Conservation (phyloP, 2,329 filamentous ascomycete species). For the Penicillium sp. region DNA sequence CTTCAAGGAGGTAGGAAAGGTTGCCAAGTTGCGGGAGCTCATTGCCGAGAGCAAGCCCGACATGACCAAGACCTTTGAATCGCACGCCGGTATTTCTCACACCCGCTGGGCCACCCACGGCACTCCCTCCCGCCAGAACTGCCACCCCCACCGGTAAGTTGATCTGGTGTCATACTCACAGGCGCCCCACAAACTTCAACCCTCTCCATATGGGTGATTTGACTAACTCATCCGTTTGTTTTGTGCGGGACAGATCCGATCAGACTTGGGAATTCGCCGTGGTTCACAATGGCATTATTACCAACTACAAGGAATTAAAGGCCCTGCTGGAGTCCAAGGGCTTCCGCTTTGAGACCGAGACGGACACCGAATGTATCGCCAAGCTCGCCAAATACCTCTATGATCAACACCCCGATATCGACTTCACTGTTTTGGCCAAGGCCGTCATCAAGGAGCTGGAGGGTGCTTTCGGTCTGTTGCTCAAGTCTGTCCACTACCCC, state of each 20-base stretch:
- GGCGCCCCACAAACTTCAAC: neutral
- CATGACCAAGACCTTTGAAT: slow-evolving; percentile 91
- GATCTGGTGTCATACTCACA: neutral
- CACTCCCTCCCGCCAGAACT: slow-evolving; percentile 88
- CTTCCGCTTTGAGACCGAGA: slow-evolving; percentile 98
- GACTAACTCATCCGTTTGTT: neutral
- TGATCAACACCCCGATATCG: slow-evolving; percentile 88
- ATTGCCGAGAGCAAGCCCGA: slow-evolving; percentile 82
- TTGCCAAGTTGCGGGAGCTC: slow-evolving; percentile 91
- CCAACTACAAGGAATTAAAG: slow-evolving; percentile 99
- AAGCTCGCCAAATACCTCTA: slow-evolving; percentile 98
- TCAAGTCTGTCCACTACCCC: slow-evolving; percentile 98
- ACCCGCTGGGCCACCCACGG: slow-evolving; percentile 99
- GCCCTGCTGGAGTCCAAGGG: slow-evolving; percentile 89
- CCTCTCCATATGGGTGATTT: neutral
- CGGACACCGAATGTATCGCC: slow-evolving; percentile 98
- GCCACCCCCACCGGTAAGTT: slow-evolving; percentile 92
- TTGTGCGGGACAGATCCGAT: slow-evolving; percentile 68
- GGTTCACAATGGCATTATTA: slow-evolving; percentile 99
- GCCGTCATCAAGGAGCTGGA: slow-evolving; percentile 97
- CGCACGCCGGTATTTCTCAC: slow-evolving; percentile 97
- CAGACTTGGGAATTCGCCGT: slow-evolving; percentile 93
- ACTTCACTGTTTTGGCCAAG: slow-evolving; percentile 96
- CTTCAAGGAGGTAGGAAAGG: slow-evolving; percentile 99
- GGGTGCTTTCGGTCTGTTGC: slow-evolving; percentile 92